Evolutionary conservation across 257 asterid genomes (phyloP).

Genomic region (Linderniella brevidens): DNA sequence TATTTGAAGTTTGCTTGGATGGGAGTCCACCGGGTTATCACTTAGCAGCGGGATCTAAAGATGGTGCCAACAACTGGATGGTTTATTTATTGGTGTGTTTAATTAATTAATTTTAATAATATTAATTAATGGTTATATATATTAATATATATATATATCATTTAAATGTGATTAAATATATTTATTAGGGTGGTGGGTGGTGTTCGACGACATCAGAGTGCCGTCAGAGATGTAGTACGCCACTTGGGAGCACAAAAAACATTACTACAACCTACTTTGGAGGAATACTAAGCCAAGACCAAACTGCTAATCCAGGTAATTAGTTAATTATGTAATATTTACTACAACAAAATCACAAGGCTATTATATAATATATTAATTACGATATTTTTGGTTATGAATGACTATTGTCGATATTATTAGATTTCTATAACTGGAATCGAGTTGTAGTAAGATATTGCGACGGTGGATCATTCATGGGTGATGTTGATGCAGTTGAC

Average conservation of each 20-base stretch:
- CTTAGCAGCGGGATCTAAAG: constrained; percentile 6
- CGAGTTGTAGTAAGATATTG: constrained; percentile 16
- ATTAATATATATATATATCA: not conserved
- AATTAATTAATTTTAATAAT: not conserved
- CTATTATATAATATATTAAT: not conserved
- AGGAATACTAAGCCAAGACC: constrained; percentile 9
- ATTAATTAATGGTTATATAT: not conserved
- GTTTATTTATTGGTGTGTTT: not conserved
- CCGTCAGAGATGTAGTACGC: not conserved
- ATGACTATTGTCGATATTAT: not conserved
- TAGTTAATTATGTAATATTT: not conserved
- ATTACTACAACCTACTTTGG: not conserved
- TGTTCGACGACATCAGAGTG: constrained; percentile 10
- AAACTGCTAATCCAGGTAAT: constrained; percentile 15
- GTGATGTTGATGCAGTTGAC: constrained; percentile 14
- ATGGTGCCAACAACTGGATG: constrained; percentile 11
- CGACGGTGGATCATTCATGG: constrained; percentile 20
- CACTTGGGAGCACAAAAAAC: constrained; percentile 4
- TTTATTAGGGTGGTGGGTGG: constrained; percentile 30
- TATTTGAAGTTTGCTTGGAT: constrained; percentile 15
- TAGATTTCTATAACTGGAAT: constrained; percentile 27
- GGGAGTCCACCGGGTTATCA: constrained; percentile 16
- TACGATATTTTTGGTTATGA: constrained; percentile 6
- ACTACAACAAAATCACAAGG: too few relatives aligned
- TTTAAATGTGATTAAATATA: not conserved